A percentile compares a stretch with the other conserved stretches of the same genome.
Conservation (phyloP, 2,329 filamentous ascomycete genomes). For the Volutella citrinella region DNA sequence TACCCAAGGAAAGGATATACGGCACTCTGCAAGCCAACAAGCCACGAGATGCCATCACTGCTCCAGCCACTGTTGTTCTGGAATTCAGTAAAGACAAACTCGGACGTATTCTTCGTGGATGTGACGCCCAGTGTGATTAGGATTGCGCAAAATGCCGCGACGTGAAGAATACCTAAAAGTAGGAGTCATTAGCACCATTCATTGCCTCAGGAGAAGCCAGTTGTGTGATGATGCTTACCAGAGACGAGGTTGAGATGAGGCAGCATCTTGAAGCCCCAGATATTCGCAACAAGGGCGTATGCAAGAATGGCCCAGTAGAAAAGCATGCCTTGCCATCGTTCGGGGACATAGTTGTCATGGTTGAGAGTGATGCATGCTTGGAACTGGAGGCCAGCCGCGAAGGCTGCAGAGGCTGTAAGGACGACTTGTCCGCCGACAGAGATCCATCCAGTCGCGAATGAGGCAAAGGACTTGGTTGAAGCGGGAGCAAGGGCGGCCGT, state of each 20-base stretch:
- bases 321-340: conserved; percentile 44
- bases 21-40: conserved; percentile 29
- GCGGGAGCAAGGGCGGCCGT: conserved; percentile 15
- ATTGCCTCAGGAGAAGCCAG: too few species aligned
- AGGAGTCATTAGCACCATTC: too few species aligned
- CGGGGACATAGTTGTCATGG: conserved; percentile 35
- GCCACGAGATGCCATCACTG: conserved; percentile 30
- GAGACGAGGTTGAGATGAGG: conserved; percentile 33
- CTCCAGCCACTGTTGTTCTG: conserved; percentile 31
- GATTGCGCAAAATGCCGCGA: conserved; percentile 25
- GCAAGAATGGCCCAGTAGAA: conserved; percentile 43
- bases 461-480: conserved; percentile 5
- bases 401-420: conserved; percentile 46
- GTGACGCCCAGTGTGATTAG: conserved; percentile 28
- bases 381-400: conserved; percentile 41
- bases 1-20: conserved; percentile 35
- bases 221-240: conserved; percentile 1
- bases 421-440: conserved; percentile 45
- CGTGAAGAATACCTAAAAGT: conserved; percentile 27
- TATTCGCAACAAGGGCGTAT: conserved; percentile 37
- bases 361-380: conserved; percentile 43
- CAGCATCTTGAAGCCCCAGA: conserved; percentile 37
- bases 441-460: conserved; percentile 23
- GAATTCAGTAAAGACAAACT: conserved; percentile 31
- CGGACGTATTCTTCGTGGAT: conserved; percentile 26